Evolutionary conservation across 2,329 filamentous ascomycete species (phyloP), one percentile per base, ranked within the genome.

Genomic region (Cordyceps tenuipes): DNA sequence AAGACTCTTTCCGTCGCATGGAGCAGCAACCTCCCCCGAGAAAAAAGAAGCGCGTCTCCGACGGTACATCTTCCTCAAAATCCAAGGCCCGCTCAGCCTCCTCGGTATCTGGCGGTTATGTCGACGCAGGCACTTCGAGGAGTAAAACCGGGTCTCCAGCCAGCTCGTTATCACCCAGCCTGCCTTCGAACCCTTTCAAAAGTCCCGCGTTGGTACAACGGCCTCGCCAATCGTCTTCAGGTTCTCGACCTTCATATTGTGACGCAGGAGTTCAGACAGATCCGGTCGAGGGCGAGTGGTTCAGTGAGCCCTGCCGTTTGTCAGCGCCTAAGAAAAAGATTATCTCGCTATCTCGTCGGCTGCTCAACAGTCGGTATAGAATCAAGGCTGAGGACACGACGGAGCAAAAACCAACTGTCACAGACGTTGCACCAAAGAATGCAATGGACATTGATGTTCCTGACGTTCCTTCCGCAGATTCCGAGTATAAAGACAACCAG

Each of bases 1-100:
- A 88, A 64, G 82, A 86, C 62, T 77, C 82, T 2, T 83, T 88
- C 68, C 78, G 82, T 59, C 83, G 79, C 23, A 83, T 85, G 79
- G 84, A 83, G 65, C 81, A 81, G 67, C 80, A 79, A 62, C 81
- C 74, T 43, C 75, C 81, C 1, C 75, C 77, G 0, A 77, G 79
- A 34, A 87, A 87, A 70, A 85, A 86, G 74, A 87, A 87, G 68
- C 79, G 83, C 8, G 71, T 75, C 2, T 86, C 84, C 0, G 84
- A 86, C 64, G 82, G 82, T 5, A 76, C 73, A 3, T 67, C 67
- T 6, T 71, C 72, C 0, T 68, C 72, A 1, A 79, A 76, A 60
- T 61, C 73, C 1, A 79, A 77, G 60, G 68, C 72, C 3, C 69
- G 72, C 3, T 73, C 73, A 57, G 74, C 71, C n/a, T 71, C 70